Base-by-base conservation (phyloP, 2,329 filamentous ascomycete genomes). In the Sphaerulina populicola region DNA sequence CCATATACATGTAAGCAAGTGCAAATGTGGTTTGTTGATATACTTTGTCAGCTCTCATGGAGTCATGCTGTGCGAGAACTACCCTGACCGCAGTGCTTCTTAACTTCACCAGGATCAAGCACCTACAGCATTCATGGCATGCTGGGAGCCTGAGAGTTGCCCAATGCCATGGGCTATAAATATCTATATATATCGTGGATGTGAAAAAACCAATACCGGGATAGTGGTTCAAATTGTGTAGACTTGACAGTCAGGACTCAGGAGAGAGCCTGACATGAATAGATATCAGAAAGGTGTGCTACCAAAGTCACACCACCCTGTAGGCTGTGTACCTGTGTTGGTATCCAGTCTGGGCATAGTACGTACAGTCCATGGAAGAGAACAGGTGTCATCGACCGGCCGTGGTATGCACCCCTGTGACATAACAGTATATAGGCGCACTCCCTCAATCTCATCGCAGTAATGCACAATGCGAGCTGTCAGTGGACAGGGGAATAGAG, bases 41-140 rank as follows among this genome's bases (percentile, higher is more conserved):
- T 35, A 35, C 31, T 35, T 35, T 35, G 31, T n/a, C 31, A 10
- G 31, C 10, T 27, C 23, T 27, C 23, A n/a, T 27, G 1, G 1
- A 12, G n/a, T 44, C 42, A 35, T 6, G n/a, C 12, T 10, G 29
- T 18, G 23, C 23, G 23, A 27, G 23, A 4, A 6, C 23, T 27
- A 27, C 6, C 23, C 23, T 27, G 23, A 27, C 23, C 5, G 23
- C 23, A 27, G 23, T 6, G 6, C 4, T 21, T 44, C 18, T 18
- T 35, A 44, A 14, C 30, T 44, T 44, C 42, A 29, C 42, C 33
- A 31, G 42, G 42, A 18, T 35, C 30, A 35, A 31, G 42, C 42
- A 44, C 21, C 11, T 30, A 11, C 31, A 35, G 31, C 31, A 35
- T 4, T 10, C 31, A 35, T n/a, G 5, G 4, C 31, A 35, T n/a